Base-by-base conservation (phyloP, 2,329 filamentous ascomycete genomes). In the Claviceps fusiformis region DNA sequence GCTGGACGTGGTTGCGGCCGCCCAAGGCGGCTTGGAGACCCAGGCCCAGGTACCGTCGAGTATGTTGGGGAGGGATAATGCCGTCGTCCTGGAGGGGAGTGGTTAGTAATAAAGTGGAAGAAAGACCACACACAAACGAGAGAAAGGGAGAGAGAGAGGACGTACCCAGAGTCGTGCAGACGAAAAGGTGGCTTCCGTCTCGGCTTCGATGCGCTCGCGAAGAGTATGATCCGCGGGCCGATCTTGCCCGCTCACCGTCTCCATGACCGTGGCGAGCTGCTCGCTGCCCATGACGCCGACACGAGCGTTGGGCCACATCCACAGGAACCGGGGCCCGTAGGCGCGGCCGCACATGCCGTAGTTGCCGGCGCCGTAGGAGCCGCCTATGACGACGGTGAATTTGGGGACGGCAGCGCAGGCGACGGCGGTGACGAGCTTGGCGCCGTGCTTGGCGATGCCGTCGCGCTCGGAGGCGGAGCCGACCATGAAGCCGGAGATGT, bases 401-500 rank as follows among this genome's bases (percentile, higher is more conserved):
- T 98, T 97, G 61, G 93, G 92, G 46, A 97, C 92, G 61, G 93
- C 83, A 4, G 92, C 91, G 67, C 91, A 96, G 9, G 90, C 89
- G 11, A 97, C 93, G 8, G 92, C 93, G 3, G 90, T 95, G 33
- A 97, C 93, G 19, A 98, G 82, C 73, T 98, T 97, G 6, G 93
- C 93, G 45, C 93, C 93, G 65, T 97, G 95, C 77, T 97, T 97
- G 54, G 93, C 93, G 62, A 98, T 97, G 13, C 93, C 93, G 53
- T 92, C 92, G 54, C 87, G 86, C 72, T 98, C 93, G 0, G 92
- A 90, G 63, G 93, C 89, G 19, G 83, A 81, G 47, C 93, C 93
- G 37, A 98, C 93, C 93, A 98, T 98, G 79, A 98, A 98, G 47
- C 93, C 93, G 6, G 85, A 86, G 67, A 98, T 97, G 70, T 98